Evolutionary conservation across 495 filamentous ascomycete genomes (phyloP).

Genomic region (Trichoderma gamsii): DNA sequence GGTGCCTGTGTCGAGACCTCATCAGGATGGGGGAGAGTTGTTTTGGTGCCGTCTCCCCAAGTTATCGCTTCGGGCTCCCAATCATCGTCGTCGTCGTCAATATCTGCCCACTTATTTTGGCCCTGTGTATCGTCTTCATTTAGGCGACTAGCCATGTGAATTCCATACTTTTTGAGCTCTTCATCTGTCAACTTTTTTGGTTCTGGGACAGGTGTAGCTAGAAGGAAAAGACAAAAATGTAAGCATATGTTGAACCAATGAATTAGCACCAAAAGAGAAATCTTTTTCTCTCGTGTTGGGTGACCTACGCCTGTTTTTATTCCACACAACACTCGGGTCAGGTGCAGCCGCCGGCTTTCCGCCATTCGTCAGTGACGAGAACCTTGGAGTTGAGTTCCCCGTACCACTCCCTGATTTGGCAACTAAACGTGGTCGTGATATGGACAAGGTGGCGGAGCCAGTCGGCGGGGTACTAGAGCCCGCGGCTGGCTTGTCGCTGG

Average conservation of each 20-base stretch:
- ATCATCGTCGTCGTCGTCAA: conserved; percentile 97
- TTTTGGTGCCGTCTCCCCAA: conserved; percentile 96
- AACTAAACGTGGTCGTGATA: conserved; percentile 46
- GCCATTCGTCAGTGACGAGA: conserved; percentile 47
- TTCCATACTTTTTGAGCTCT: conserved; percentile 91
- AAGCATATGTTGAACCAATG: background rate
- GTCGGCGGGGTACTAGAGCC: conserved; percentile 29
- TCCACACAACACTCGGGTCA: conserved; percentile 82
- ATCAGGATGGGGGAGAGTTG: conserved; percentile 63
- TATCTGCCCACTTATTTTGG: conserved; percentile 94
- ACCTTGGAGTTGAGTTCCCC: conserved; percentile 40
- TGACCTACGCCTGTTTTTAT: conserved; percentile 87
- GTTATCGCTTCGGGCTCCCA: conserved; percentile 95
- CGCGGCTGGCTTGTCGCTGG: conserved; percentile 40
- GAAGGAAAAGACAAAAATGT: conserved; percentile 26
- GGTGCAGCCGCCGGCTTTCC: conserved; percentile 47
- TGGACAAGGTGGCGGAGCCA: conserved; percentile 34
- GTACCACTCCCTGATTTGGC: conserved; percentile 48
- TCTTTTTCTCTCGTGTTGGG: background rate
- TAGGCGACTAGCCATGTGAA: conserved; percentile 89
- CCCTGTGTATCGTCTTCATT: conserved; percentile 71
- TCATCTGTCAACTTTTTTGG: conserved; percentile 95
- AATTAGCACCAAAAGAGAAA: conserved; percentile 7
- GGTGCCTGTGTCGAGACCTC: conserved; percentile 37
- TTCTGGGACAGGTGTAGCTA: conserved; percentile 70